Evolutionary conservation across 1,139 yeast genomes (phyloP).

Genomic region (Yamadazyma mexicana): DNA sequence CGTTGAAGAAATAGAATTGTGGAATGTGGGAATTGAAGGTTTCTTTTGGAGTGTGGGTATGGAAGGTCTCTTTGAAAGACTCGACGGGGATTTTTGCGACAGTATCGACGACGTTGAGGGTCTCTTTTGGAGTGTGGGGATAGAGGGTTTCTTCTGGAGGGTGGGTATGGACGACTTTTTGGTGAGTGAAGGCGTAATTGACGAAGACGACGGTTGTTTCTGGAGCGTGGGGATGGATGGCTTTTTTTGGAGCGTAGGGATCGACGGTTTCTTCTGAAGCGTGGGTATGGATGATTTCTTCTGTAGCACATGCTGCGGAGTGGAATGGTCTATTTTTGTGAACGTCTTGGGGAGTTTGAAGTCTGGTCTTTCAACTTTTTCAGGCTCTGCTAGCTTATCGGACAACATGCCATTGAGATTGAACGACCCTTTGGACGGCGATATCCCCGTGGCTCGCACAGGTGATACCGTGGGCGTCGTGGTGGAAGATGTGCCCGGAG

Average conservation of each 20-base stretch:
- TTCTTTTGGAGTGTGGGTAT: slow-evolving; percentile 11
- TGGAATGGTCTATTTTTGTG: slow-evolving; percentile 7
- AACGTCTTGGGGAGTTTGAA: slow-evolving; percentile 18
- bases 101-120: slow-evolving; percentile 2
- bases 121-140: slow-evolving; percentile 4
- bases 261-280: slow-evolving; percentile 7
- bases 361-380: slow-evolving; percentile 13
- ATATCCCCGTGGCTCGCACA: slow-evolving; percentile 8
- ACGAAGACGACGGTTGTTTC: slow-evolving; percentile 11
- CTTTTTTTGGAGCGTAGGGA: slow-evolving; percentile 10
- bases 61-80: slow-evolving; percentile 4
- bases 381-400: slow-evolving; percentile 17
- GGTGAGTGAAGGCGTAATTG: slow-evolving; percentile 5
- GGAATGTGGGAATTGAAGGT: slow-evolving; percentile 11
- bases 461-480: slow-evolving; percentile 6
- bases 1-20: slow-evolving; percentile 4
- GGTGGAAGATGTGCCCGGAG: slow-evolving; percentile 11
- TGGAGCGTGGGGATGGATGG: slow-evolving; percentile 13
- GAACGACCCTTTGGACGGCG: slow-evolving; percentile 25
- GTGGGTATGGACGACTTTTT: slow-evolving; percentile 10
- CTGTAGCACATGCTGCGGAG: slow-evolving; percentile 14
- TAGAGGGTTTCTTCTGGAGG: slow-evolving; percentile 9
- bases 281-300: slow-evolving; percentile 14
- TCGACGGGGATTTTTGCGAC: background rate
- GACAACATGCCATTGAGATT: slow-evolving; percentile 35